These are phyloP conservation scores for Vitis cinerea DNA, from an alignment of 164 flowering plant species.

Conservation along the genomic window DNA sequence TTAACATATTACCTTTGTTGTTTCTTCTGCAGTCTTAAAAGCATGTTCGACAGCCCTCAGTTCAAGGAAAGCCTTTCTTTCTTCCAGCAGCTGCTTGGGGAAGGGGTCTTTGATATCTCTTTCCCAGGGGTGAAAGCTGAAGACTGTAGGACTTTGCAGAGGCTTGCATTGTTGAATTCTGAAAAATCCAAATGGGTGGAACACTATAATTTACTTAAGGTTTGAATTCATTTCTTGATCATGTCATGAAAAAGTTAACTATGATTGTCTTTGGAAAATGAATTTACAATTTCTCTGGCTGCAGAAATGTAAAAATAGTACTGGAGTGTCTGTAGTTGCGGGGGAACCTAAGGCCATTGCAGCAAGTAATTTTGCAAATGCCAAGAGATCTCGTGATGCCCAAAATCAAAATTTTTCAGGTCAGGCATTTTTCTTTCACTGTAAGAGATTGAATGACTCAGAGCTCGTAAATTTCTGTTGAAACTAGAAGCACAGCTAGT, in stretches of 20 bases:
- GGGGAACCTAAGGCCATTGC: conserved; percentile 25
- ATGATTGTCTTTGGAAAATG: background rate
- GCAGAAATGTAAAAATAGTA: conserved; percentile 44
- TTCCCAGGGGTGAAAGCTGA: conserved; percentile 43
- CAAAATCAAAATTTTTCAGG: conserved; percentile 52
- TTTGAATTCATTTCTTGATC: conserved; percentile 22
- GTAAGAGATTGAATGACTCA: background rate
- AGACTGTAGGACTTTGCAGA: conserved; percentile 62
- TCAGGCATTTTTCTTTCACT: conserved; percentile 17
- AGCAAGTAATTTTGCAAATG: conserved; percentile 23
- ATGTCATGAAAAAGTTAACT: background rate
- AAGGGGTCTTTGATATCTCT: conserved; percentile 72
- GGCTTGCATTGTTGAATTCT: conserved; percentile 49
- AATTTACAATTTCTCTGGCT: conserved; percentile 13
- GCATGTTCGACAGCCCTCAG: conserved; percentile 70
- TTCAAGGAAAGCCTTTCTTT: conserved; percentile 64
- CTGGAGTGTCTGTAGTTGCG: conserved; percentile 24
- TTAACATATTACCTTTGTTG: conserved; percentile 7
- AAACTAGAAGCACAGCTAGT: background rate
- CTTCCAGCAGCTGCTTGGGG: conserved; percentile 73
- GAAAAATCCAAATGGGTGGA: conserved; percentile 81
- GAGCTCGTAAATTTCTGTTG: background rate
- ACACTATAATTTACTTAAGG: conserved; percentile 64
- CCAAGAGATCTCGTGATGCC: conserved; percentile 48
- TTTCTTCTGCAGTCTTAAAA: conserved; percentile 55